Conservation (phyloP, 2,329 filamentous ascomycete species). For the Xylariaceae sp. region DNA sequence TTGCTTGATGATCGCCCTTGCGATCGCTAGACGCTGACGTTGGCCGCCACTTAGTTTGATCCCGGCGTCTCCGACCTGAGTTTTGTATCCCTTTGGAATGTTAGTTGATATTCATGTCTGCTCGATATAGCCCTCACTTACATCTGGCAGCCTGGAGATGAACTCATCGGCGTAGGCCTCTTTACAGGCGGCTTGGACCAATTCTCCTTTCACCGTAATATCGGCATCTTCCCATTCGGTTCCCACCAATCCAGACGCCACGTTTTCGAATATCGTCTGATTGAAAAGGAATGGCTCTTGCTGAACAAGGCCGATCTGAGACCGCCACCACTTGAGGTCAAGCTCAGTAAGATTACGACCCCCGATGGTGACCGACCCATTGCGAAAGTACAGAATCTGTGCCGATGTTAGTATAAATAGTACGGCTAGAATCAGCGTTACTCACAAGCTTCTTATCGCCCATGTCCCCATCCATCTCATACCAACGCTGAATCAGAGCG, state of each 20-base stretch:
- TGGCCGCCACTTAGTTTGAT: conserved; percentile 65
- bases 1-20: conserved; percentile 59
- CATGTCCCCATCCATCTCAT: conserved; percentile 49
- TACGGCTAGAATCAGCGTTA: background rate
- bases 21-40: conserved; percentile 62
- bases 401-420: background rate
- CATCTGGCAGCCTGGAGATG: conserved; percentile 48
- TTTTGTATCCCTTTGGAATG: conserved; percentile 48
- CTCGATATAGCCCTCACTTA: conserved; percentile 13
- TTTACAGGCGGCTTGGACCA: conserved; percentile 51
- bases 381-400: conserved; percentile 34
- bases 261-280: conserved; percentile 59
- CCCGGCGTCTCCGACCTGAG: conserved; percentile 60
- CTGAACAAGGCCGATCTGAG: conserved; percentile 61
- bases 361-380: conserved; percentile 51
- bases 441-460: conserved; percentile 36
- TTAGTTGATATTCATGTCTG: background rate
- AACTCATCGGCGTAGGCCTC: conserved; percentile 58
- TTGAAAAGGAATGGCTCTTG: conserved; percentile 67
- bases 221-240: conserved; percentile 49
- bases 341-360: conserved; percentile 52
- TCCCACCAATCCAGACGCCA: conserved; percentile 54
- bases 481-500: conserved; percentile 67
- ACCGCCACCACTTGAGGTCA: conserved; percentile 60
- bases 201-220: conserved; percentile 42